Evolutionary conservation across 2,329 filamentous ascomycete species (phyloP).

Genomic region (Rhinocladiella mackenziei): DNA sequence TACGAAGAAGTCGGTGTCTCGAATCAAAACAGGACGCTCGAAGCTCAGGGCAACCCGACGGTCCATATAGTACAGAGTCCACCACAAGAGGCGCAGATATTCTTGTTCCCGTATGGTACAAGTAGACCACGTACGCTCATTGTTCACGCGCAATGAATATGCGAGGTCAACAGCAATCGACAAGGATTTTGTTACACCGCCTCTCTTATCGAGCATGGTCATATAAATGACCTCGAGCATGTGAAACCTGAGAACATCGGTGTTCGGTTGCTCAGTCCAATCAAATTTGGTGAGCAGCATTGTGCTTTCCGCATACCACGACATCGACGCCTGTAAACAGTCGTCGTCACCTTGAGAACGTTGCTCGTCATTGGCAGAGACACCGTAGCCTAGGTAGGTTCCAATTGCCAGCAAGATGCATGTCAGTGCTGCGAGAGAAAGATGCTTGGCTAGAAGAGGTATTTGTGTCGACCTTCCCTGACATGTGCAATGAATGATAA

Average conservation of each 20-base stretch:
- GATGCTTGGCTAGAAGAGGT: neutral
- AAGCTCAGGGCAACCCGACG: slow-evolving; percentile 2
- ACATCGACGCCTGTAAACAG: neutral
- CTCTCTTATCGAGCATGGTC: slow-evolving; percentile 2
- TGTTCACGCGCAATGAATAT: slow-evolving; percentile 1
- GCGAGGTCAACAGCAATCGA: slow-evolving; percentile 7
- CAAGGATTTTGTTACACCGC: neutral
- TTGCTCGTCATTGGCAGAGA: neutral
- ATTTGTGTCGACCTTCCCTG: neutral
- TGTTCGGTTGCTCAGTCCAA: neutral
- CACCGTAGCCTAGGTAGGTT: slow-evolving; percentile 5
- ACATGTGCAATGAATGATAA: slow-evolving; percentile 2
- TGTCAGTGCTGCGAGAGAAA: slow-evolving; percentile 4
- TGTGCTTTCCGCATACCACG: slow-evolving; percentile 4
- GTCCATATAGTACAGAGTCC: slow-evolving; percentile 9
- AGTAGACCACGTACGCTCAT: slow-evolving; percentile 1
- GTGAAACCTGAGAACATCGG: slow-evolving; percentile 5
- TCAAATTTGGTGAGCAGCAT: slow-evolving; percentile 1
- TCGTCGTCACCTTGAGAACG: neutral
- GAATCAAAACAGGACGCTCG: slow-evolving; percentile 1
- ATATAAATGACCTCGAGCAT: slow-evolving; percentile 8
- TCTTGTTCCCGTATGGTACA: slow-evolving; percentile 5
- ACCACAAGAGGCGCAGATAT: slow-evolving; percentile 10
- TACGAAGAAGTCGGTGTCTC: slow-evolving; percentile 1
- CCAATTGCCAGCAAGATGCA: slow-evolving; percentile 3